Base-by-base conservation (phyloP, 78 protist genomes). In the Creolimax fragrantissima region DNA sequence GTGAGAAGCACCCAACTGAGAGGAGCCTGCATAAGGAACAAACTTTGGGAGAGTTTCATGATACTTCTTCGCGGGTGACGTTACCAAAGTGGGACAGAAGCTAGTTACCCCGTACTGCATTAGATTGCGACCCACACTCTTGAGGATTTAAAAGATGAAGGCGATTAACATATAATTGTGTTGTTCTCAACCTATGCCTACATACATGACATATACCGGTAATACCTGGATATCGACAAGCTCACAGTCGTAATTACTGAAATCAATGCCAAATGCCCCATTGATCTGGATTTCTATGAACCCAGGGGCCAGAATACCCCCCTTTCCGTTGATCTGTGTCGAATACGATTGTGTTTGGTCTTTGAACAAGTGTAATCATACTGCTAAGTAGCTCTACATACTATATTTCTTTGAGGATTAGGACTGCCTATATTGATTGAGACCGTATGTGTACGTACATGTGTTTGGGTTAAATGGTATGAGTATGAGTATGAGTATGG, bases 71-170 rank as follows among this genome's bases (percentile, higher is more conserved):
- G 86, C 86, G 7, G 86, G 86, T 6, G 86, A 83, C 2, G 86
- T 83, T 41, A 83, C 86, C 41, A 83, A 11, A 6, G 86, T 83
- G 86, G 86, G 86, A 41, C 86, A 83, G 86, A 83, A 83, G 24
- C 74, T 58, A 58, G 86, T 83, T 24, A 83, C 86, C 35, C 86
- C 86, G 86, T 83, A 83, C 86, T 83, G 86, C 7, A 83, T 6
- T 0, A 83, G 7, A 32, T 83, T 6, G 5, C 86, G 86, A 39
- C 86, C 86, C 7, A 83, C 86, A 58, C 74, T 1, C 74, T n/a
- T n/a, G n/a, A n/a, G n/a, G n/a, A n/a, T n/a, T n/a, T n/a, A n/a
- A n/a, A n/a, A n/a, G n/a, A n/a, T n/a, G n/a, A n/a, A n/a, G n/a
- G n/a, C n/a, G n/a, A n/a, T n/a, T n/a, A n/a, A n/a, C n/a, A n/a